phyloP scores from a whole-genome alignment of 2,329 filamentous ascomycete species.

The Sclerotinia spermophila region DNA sequence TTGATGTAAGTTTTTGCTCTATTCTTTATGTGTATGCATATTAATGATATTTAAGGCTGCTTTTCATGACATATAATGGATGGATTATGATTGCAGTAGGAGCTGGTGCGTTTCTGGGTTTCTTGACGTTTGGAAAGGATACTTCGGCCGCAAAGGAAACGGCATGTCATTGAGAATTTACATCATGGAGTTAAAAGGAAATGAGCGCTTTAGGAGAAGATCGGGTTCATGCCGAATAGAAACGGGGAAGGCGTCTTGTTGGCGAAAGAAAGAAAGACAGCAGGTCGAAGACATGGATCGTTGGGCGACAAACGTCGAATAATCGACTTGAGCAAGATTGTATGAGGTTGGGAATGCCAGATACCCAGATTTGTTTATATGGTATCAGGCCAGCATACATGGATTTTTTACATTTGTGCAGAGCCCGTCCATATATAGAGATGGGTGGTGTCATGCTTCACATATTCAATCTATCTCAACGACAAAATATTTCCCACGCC shows the following conservation, averaged over 20 bases:
- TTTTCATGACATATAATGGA: constrained; percentile 99
- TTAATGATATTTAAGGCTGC: constrained; percentile 58
- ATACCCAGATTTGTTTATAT: neutral
- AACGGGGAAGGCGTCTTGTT: constrained; percentile 49
- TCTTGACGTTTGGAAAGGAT: constrained; percentile 71
- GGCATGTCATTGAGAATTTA: constrained; percentile 70
- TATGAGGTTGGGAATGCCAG: neutral
- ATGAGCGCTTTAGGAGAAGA: constrained; percentile 48
- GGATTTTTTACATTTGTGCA: neutral
- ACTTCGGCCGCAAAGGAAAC: constrained; percentile 76
- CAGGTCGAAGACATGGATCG: constrained; percentile 52
- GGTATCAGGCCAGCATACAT: neutral
- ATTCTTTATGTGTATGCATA: neutral
- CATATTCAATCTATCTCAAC: neutral
- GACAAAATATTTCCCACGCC: neutral
- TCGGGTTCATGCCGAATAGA: constrained; percentile 63
- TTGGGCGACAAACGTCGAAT: constrained; percentile 56
- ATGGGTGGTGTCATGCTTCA: neutral
- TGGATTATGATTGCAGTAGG: constrained; percentile 94
- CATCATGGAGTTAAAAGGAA: neutral
- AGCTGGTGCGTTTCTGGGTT: constrained; percentile 84
- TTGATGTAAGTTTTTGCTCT: constrained; percentile 74
- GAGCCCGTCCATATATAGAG: neutral
- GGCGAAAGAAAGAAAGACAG: constrained; percentile 60
- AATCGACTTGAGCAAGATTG: constrained; percentile 39